Conservation (phyloP, 1,284 basidiomycete genomes). For the Malassezia cuniculi region DNA sequence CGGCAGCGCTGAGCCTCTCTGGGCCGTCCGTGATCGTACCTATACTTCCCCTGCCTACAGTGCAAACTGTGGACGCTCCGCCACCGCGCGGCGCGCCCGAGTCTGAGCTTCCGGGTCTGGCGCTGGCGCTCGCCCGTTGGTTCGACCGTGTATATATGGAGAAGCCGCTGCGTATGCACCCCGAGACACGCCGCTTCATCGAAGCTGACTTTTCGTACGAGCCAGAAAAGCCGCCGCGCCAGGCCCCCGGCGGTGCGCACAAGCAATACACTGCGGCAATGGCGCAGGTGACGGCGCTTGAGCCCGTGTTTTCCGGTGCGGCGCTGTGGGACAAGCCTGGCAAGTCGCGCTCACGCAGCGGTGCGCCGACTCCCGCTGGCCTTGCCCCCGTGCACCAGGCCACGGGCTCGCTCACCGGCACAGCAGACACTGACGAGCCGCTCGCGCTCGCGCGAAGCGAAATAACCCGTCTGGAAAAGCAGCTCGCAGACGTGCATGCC, state of each 20-base stretch:
- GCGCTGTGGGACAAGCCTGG: neutral
- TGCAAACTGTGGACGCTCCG: conserved; percentile 4
- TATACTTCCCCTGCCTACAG: conserved; percentile 25
- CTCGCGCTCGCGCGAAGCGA: conserved; percentile 6
- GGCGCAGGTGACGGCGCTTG: too few species aligned
- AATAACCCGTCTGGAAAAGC: conserved; percentile 9
- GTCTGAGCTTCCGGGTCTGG: conserved; percentile 25
- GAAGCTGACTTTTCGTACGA: conserved; percentile 38
- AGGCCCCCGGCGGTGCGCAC: too few species aligned
- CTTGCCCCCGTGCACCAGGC: conserved; percentile 2
- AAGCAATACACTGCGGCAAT: too few species aligned
- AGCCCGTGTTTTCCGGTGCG: too few species aligned
- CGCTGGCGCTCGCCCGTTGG: conserved; percentile 26
- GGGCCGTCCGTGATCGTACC: conserved; percentile 26
- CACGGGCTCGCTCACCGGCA: neutral
- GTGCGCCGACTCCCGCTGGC: conserved; percentile 4
- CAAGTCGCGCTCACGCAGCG: conserved; percentile 1
- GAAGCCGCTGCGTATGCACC: conserved; percentile 20
- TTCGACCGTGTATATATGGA: conserved; percentile 25
- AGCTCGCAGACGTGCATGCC: conserved; percentile 3
- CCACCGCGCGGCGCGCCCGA: conserved; percentile 7
- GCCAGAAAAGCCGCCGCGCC: conserved; percentile 20
- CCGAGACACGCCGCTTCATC: conserved; percentile 31
- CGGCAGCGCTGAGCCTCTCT: conserved; percentile 21
- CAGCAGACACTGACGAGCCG: conserved; percentile 5